Percentiles rank a stretch among this genome's conserved stretches.
phyloP scores from a whole-genome alignment of 2,329 filamentous ascomycete genomes.

The Colletotrichum spinosum region DNA sequence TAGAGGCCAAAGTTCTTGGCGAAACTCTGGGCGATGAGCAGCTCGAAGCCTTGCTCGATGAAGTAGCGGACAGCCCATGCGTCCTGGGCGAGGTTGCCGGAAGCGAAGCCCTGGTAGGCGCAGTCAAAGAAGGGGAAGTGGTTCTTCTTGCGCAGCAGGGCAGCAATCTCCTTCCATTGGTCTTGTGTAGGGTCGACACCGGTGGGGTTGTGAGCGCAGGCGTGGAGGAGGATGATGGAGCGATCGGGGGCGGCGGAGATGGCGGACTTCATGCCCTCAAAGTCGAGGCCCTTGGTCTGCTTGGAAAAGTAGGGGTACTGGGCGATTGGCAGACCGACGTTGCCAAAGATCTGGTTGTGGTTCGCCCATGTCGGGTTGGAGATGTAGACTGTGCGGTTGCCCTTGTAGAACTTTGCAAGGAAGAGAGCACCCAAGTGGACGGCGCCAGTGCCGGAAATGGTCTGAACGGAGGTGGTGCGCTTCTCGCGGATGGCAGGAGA shows the following conservation, averaged over 20 bases:
- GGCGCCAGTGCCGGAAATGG: constrained; percentile 96
- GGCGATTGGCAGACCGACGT: constrained; percentile 82
- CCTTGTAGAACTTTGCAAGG: constrained; percentile 89
- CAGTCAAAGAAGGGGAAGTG: constrained; percentile 99
- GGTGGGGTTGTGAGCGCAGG: constrained; percentile 98
- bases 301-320: constrained; percentile 96
- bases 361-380: constrained; percentile 98
- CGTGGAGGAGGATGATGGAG: constrained; percentile 91
- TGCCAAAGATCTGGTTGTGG: constrained; percentile 98
- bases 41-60: constrained; percentile 88
- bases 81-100: constrained; percentile 86
- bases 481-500: constrained; percentile 88
- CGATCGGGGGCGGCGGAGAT: constrained; percentile 78
- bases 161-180: constrained; percentile 93
- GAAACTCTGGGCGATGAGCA: constrained; percentile 91
- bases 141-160: constrained; percentile 78
- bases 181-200: constrained; percentile 94
- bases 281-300: constrained; percentile 90
- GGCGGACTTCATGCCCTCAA: constrained; percentile 84
- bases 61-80: constrained; percentile 96
- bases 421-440: constrained; percentile 94
- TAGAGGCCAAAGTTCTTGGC: constrained; percentile 99
- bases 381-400: constrained; percentile 83
- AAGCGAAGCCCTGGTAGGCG: constrained; percentile 98
- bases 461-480: constrained; percentile 85